These are phyloP conservation scores for Penicillium mononematosum DNA, from an alignment of 495 filamentous ascomycete species.

Conservation along the genomic window DNA sequence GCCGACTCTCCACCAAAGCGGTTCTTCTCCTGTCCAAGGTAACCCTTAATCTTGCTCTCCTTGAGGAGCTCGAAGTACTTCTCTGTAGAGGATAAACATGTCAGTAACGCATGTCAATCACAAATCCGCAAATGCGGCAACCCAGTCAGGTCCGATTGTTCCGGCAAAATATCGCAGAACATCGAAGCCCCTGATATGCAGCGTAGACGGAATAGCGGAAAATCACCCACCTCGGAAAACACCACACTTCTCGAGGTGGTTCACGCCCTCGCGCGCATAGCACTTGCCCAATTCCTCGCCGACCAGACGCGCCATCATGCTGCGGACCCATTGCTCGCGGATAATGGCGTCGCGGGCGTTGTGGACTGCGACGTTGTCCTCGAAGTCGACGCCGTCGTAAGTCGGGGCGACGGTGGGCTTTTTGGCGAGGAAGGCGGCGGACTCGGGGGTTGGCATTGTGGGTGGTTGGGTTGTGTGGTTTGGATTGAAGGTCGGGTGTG, in stretches of 20 bases:
- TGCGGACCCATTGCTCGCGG: slow-evolving; percentile 94
- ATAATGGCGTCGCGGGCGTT: slow-evolving; percentile 92
- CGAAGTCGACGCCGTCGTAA: slow-evolving; percentile 96
- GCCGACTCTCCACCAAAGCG: slow-evolving; percentile 47
- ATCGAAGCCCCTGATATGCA: not conserved
- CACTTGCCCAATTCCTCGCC: slow-evolving; percentile 94
- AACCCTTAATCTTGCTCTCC: slow-evolving; percentile 81
- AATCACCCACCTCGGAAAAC: slow-evolving; percentile 69
- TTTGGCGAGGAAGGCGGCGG: slow-evolving; percentile 83
- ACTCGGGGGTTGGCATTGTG: slow-evolving; percentile 88
- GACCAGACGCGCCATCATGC: slow-evolving; percentile 95
- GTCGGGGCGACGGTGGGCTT: slow-evolving; percentile 92
- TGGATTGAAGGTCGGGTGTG: not conserved
- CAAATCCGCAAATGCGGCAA: not conserved
- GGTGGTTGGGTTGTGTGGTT: slow-evolving; percentile 7
- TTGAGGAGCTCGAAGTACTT: slow-evolving; percentile 89
- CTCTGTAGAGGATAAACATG: slow-evolving; percentile 51
- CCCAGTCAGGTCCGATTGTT: not conserved
- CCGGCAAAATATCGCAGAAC: not conserved
- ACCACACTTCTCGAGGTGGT: slow-evolving; percentile 97
- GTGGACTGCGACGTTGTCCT: slow-evolving; percentile 86
- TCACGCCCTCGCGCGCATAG: slow-evolving; percentile 90
- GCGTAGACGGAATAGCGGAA: not conserved
- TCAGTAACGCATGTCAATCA: slow-evolving; percentile 2
- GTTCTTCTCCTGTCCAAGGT: slow-evolving; percentile 90